These are phyloP conservation scores for Serpula lacrymans DNA, from an alignment of 768 basidiomycete species.

Conservation along the genomic window DNA sequence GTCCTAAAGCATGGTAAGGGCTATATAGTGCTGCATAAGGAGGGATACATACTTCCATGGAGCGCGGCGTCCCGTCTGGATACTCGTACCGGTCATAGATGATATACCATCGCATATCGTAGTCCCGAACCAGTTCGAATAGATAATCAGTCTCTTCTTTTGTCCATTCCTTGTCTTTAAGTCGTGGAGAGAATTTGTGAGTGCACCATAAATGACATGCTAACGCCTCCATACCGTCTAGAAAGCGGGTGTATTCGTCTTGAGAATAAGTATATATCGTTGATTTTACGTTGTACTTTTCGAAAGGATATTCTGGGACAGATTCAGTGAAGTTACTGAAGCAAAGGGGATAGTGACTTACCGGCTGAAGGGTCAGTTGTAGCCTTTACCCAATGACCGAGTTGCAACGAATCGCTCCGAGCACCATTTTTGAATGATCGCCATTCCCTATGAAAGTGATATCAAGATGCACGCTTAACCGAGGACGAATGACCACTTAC, in stretches of 20 bases:
- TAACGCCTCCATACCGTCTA: slow-evolving; percentile 53
- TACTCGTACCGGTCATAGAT: slow-evolving; percentile 88
- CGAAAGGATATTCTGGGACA: slow-evolving; percentile 69
- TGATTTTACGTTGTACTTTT: slow-evolving; percentile 74
- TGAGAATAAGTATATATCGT: slow-evolving; percentile 70
- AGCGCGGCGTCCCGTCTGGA: slow-evolving; percentile 46
- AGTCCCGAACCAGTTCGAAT: slow-evolving; percentile 74
- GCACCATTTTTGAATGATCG: slow-evolving; percentile 69
- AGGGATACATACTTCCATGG: slow-evolving; percentile 60
- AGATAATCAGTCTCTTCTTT: slow-evolving; percentile 94
- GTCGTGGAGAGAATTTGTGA: not conserved
- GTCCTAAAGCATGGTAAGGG: slow-evolving; percentile 48
- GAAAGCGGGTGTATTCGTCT: slow-evolving; percentile 80
- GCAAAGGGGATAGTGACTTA: slow-evolving; percentile 26
- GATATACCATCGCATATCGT: slow-evolving; percentile 87
- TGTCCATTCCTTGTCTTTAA: slow-evolving; percentile 77
- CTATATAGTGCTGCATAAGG: not conserved
- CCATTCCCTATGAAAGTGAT: slow-evolving; percentile 58
- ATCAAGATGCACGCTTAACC: not conserved
- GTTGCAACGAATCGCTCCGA: slow-evolving; percentile 62
- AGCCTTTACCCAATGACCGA: slow-evolving; percentile 83
- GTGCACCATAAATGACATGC: not conserved
- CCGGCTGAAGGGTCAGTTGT: slow-evolving; percentile 52
- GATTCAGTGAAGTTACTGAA: not conserved
- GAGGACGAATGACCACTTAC: slow-evolving; percentile 33